Conservation (phyloP, 345 rosid genomes). For the Geranium rotundifolium region DNA sequence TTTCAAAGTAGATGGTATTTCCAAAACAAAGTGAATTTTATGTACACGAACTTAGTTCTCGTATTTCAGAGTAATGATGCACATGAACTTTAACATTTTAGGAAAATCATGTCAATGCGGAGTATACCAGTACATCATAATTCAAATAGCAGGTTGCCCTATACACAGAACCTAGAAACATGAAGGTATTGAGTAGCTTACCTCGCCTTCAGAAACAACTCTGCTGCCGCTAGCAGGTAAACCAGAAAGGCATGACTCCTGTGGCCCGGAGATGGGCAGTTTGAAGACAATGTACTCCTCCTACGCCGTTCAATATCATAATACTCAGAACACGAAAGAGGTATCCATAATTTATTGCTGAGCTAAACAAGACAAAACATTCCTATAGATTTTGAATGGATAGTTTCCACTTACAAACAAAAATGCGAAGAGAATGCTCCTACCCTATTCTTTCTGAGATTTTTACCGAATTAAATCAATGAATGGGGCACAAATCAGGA, state of each 20-base stretch:
- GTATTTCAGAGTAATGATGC: neutral
- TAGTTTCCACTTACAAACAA: no score
- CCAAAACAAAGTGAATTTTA: constrained; percentile 1
- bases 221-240: constrained; percentile 67
- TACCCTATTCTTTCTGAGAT: no score
- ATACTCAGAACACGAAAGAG: neutral
- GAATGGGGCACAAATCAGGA: no score
- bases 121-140: no score
- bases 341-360: neutral
- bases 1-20: neutral
- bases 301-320: constrained; percentile 30
- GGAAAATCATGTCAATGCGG: no score
- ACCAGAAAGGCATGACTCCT: constrained; percentile 53
- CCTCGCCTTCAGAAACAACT: constrained; percentile 39
- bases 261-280: constrained; percentile 81
- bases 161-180: neutral
- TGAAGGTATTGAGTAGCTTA: constrained; percentile 7
- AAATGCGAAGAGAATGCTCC: no score
- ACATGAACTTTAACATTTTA: no score
- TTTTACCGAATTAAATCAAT: no score
- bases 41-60: neutral
- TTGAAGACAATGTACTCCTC: constrained; percentile 76
- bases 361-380: neutral
- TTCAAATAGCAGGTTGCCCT: neutral
- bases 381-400: no score